Conservation (phyloP, 2,329 filamentous ascomycete genomes). For the Beauveria sp. region DNA sequence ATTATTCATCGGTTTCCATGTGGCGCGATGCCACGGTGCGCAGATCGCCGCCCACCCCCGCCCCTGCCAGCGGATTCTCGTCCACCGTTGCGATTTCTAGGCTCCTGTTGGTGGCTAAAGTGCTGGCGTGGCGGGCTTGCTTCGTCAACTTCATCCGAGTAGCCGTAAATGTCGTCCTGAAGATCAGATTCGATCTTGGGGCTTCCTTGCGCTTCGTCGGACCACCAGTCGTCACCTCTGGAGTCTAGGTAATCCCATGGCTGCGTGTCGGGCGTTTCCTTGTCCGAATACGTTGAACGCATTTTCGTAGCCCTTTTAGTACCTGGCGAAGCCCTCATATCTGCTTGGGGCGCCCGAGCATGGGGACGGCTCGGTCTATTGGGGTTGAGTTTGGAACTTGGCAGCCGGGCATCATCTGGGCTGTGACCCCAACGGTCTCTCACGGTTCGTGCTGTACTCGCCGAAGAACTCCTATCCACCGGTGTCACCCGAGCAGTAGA, state of each 20-base stretch:
- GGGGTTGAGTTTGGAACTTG: not conserved
- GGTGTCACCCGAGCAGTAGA: not conserved
- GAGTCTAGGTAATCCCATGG: not conserved
- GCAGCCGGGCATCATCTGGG: not conserved
- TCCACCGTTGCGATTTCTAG: not conserved
- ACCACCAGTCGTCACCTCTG: not conserved
- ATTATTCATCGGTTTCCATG: not conserved
- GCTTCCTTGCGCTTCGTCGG: not conserved
- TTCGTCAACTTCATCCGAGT: not conserved
- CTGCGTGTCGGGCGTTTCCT: not conserved
- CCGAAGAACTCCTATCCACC: no score
- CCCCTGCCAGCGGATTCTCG: not conserved
- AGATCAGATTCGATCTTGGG: not conserved
- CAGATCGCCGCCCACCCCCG: not conserved
- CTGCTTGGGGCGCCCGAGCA: not conserved
- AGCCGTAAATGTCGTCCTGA: not conserved
- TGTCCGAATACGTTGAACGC: not conserved
- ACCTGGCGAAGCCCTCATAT: not conserved
- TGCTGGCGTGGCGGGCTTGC: not conserved
- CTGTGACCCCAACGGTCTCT: not conserved
- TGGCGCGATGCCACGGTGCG: no score
- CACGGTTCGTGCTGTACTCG: not conserved
- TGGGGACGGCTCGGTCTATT: not conserved
- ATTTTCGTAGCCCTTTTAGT: not conserved
- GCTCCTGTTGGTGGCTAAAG: not conserved